Conservation (phyloP, 2,329 filamentous ascomycete species). For the Sporothrix humicola region DNA sequence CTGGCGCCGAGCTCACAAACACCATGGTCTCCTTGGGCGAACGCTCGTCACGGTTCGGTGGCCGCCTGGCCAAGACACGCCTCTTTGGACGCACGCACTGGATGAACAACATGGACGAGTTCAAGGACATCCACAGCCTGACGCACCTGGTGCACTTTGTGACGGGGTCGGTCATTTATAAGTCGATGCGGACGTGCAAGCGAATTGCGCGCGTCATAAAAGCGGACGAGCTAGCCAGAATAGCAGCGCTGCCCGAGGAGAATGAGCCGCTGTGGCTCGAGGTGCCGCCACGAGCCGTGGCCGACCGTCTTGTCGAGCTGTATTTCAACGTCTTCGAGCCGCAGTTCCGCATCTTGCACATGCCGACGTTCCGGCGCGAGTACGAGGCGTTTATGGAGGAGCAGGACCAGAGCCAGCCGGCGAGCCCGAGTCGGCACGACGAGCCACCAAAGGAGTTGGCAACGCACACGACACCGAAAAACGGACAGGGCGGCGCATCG, state of each 20-base stretch:
- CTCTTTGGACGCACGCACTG: conserved; percentile 38
- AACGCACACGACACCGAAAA: background rate
- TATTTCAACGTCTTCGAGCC: conserved; percentile 62
- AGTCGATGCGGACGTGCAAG: conserved; percentile 49
- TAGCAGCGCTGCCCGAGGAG: background rate
- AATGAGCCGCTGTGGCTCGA: conserved; percentile 36
- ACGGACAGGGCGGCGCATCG: conserved; percentile 17
- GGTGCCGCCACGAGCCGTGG: conserved; percentile 47
- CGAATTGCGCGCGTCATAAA: conserved; percentile 51
- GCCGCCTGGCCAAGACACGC: conserved; percentile 38
- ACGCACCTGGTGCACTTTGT: conserved; percentile 44
- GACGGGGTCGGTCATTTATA: conserved; percentile 36
- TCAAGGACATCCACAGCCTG: conserved; percentile 38
- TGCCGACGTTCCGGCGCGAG: conserved; percentile 59
- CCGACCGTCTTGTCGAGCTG: conserved; percentile 56
- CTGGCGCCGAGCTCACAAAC: background rate
- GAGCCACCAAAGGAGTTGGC: conserved; percentile 39
- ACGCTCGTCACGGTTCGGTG: conserved; percentile 33
- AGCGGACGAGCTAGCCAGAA: conserved; percentile 38
- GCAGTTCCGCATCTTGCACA: conserved; percentile 59
- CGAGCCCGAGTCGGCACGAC: background rate
- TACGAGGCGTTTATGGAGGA: conserved; percentile 55
- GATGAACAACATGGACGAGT: conserved; percentile 38
- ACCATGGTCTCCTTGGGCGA: conserved; percentile 14
- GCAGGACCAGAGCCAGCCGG: conserved; percentile 34